Base-by-base conservation (phyloP, 164 flowering plant genomes). In the Cinnamomum chago region DNA sequence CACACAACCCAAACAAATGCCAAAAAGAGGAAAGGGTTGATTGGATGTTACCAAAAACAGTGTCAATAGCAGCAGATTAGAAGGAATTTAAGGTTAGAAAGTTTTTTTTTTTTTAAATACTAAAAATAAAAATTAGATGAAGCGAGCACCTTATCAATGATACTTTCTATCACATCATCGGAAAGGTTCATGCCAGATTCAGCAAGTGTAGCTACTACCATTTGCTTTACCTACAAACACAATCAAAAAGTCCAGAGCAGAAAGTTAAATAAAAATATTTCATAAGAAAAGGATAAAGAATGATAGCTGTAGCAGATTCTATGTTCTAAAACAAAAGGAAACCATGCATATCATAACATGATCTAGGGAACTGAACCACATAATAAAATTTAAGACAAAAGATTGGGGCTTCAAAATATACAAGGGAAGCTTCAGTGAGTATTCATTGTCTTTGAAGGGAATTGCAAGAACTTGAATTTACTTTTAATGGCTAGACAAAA, bases 161-260 rank as follows among this genome's bases (percentile, higher is more conserved):
- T 94, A 80, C 90, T 90, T 82, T 94, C 98, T 52, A 94, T 92
- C 58, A 94, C 96, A 80, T 90, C 95, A 81, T 94, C 98, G 11
- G 96, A 90, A 73, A 94, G 97, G 84, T 94, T 94, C 98, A 94
- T 94, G 24, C 97, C 98, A 85, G 97, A 94, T 88, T 94, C 98
- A 58, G 97, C 98, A 82, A 94, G 97, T 50, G 98, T 94, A 72
- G 98, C 98, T 24, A 94, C 98, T 58, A 94, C 98, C 98, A 94
- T 94, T 91, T 94, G 98, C 81, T 94, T 94, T 78, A 94, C 97
- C 98, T 94, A 73, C 22, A 82, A 81, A 3, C 68, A 70, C n/a
- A 67, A 40, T 11, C 20, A 2, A 17, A 5, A 25, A 14, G 33
- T 64, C 10, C 23, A 60, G 2, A 2, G n/a, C n/a, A 17, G 24